Evolutionary conservation across 108 stramenopile species (phyloP).

Genomic region (Cyclotella cryptica): DNA sequence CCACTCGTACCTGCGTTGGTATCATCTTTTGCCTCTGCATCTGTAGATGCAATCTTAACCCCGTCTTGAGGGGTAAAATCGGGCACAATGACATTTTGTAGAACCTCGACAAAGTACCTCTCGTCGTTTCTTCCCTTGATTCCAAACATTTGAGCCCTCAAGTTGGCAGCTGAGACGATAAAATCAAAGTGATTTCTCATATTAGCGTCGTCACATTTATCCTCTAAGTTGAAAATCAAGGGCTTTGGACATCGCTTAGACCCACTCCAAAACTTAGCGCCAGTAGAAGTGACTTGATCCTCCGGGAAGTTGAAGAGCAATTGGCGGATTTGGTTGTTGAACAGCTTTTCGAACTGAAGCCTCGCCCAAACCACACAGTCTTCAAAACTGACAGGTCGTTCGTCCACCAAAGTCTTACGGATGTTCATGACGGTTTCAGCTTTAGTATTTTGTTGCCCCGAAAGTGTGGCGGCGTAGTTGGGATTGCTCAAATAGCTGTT

Average conservation of each 20-base stretch:
- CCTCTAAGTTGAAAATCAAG: slow-evolving; percentile 83
- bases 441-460: slow-evolving; percentile 91
- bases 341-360: slow-evolving; percentile 93
- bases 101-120: slow-evolving; percentile 70
- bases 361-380: slow-evolving; percentile 97
- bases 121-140: slow-evolving; percentile 88
- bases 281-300: slow-evolving; percentile 92
- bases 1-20: slow-evolving; percentile 48
- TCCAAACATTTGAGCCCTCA: slow-evolving; percentile 93
- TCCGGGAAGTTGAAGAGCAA: slow-evolving; percentile 96
- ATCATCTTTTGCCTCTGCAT: slow-evolving; percentile 86
- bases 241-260: slow-evolving; percentile 95
- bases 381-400: slow-evolving; percentile 88
- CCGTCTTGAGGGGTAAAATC: slow-evolving; percentile 94
- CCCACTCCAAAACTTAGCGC: slow-evolving; percentile 95
- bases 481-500: slow-evolving; percentile 88
- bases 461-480: slow-evolving; percentile 80
- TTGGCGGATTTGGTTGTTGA: slow-evolving; percentile 95
- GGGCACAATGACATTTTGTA: slow-evolving; percentile 93
- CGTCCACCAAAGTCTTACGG: slow-evolving; percentile 83
- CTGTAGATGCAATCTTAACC: slow-evolving; percentile 97
- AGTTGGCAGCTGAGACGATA: slow-evolving; percentile 92
- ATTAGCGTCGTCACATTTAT: slow-evolving; percentile 85
- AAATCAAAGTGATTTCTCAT: slow-evolving; percentile 96
- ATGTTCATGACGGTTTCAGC: slow-evolving; percentile 89